Conservation (phyloP, 225 moss, liverwort and hornwort species). For the Polytrichum formosum region DNA sequence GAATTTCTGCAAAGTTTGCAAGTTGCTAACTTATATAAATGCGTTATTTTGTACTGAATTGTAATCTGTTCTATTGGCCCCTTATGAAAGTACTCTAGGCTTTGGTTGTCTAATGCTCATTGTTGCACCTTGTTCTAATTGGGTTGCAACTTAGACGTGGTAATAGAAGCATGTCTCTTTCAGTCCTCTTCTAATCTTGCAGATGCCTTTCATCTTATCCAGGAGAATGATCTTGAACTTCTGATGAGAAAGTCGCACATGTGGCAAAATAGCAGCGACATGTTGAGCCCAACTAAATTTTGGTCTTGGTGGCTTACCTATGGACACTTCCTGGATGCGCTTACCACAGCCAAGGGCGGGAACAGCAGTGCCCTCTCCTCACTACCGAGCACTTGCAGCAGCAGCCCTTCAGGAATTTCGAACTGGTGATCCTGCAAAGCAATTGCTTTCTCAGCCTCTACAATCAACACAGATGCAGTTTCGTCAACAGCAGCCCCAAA, state of each 20-base stretch:
- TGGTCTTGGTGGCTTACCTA: slow-evolving; percentile 44
- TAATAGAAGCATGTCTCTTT: too few species aligned
- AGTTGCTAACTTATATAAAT: too few species aligned
- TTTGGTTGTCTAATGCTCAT: too few species aligned
- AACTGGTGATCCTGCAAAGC: slow-evolving; percentile 67
- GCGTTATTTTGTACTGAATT: too few species aligned
- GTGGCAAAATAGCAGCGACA: slow-evolving; percentile 54
- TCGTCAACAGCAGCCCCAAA: slow-evolving; percentile 52
- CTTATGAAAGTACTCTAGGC: too few species aligned
- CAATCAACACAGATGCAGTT: slow-evolving; percentile 58
- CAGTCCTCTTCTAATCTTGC: too few species aligned
- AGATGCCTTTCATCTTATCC: slow-evolving; percentile 1
- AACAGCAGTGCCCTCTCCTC: slow-evolving; percentile 50
- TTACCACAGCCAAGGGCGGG: slow-evolving; percentile 58
- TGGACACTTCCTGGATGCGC: slow-evolving; percentile 69
- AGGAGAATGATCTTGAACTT: slow-evolving; percentile 83
- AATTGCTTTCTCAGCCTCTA: slow-evolving; percentile 59
- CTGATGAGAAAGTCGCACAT: slow-evolving; percentile 67
- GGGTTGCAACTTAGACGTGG: too few species aligned
- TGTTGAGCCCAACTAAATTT: slow-evolving; percentile 31
- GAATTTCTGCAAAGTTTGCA: too few species aligned
- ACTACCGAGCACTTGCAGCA: slow-evolving; percentile 84
- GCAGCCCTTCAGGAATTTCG: slow-evolving; percentile 91
- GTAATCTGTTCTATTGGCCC: too few species aligned
- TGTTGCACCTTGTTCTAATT: too few species aligned